Percentiles rank a stretch among this genome's conserved stretches.
These are phyloP conservation scores for Panicum hallii DNA, from an alignment of 202 grass and related monocot genomes.

Conservation along the genomic window DNA sequence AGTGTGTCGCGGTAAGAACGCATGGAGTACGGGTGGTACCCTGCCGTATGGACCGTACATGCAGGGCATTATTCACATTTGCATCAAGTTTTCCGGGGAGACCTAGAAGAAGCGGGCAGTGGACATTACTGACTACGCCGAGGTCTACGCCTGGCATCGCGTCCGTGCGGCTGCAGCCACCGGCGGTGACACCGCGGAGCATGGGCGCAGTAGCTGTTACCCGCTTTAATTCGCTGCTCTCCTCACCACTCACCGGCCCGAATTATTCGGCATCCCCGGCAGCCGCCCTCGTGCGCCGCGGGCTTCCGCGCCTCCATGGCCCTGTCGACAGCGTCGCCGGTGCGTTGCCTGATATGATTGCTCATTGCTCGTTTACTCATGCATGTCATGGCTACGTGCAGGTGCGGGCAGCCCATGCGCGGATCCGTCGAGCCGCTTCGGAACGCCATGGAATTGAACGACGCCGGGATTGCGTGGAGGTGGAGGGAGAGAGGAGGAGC, in stretches of 20 bases:
- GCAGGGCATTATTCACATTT: neutral
- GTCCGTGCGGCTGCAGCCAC: slow-evolving; percentile 12
- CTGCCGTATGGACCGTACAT: neutral
- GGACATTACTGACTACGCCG: slow-evolving; percentile 8
- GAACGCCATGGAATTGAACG: neutral
- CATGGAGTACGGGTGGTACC: neutral
- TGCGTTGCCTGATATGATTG: neutral
- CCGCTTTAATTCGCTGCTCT: slow-evolving; percentile 18
- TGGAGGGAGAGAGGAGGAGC: neutral
- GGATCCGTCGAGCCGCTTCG: neutral
- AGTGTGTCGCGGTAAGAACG: neutral
- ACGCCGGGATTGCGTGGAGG: neutral
- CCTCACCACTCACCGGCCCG: neutral
- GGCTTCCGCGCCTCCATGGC: neutral
- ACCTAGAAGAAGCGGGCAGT: neutral
- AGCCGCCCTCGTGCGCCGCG: slow-evolving; percentile 23
- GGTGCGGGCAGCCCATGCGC: too few species aligned
- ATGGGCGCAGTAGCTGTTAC: slow-evolving; percentile 12
- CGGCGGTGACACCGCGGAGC: slow-evolving; percentile 29
- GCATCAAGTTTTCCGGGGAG: slow-evolving; percentile 24
- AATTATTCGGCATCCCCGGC: slow-evolving; percentile 7
- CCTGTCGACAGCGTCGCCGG: neutral
- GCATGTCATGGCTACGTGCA: too few species aligned
- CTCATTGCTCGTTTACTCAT: neutral
- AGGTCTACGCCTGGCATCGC: neutral